These are phyloP conservation scores for Fallopia convolvulus DNA, from an alignment of 148 eudicot species.

Conservation along the genomic window DNA sequence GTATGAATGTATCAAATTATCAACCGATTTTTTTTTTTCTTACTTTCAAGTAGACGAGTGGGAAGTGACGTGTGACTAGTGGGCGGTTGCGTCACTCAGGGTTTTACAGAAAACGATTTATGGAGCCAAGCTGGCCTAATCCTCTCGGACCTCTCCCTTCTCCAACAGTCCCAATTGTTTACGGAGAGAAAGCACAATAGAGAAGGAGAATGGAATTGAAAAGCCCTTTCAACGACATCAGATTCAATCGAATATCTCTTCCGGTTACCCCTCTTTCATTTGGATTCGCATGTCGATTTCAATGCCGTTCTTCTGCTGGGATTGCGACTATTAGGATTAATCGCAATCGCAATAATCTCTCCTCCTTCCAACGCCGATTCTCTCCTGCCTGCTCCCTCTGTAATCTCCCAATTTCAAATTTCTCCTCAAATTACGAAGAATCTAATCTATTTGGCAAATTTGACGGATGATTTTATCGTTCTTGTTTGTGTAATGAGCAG, in stretches of 20 bases:
- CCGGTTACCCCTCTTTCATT: background rate
- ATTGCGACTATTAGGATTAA: background rate
- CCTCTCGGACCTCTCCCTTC: conserved; percentile 1
- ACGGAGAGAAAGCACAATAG: background rate
- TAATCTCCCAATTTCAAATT: conserved; percentile 9
- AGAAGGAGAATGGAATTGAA: background rate
- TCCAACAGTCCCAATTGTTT: background rate
- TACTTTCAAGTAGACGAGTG: no score
- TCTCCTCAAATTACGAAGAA: background rate
- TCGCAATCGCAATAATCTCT: background rate
- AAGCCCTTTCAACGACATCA: background rate
- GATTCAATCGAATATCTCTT: background rate
- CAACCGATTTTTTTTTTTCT: no score
- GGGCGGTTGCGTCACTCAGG: background rate
- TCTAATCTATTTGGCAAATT: background rate
- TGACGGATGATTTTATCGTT: background rate
- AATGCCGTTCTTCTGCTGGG: background rate
- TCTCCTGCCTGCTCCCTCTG: conserved; percentile 25
- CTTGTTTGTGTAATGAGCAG: conserved; percentile 12
- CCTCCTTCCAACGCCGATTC: conserved; percentile 8
- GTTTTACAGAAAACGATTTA: background rate
- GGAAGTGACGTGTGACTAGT: background rate
- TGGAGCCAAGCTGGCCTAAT: background rate
- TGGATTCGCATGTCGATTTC: background rate
- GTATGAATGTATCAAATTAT: no score